Evolutionary conservation across 768 basidiomycete genomes (phyloP).

Genomic region (Russula virescens): DNA sequence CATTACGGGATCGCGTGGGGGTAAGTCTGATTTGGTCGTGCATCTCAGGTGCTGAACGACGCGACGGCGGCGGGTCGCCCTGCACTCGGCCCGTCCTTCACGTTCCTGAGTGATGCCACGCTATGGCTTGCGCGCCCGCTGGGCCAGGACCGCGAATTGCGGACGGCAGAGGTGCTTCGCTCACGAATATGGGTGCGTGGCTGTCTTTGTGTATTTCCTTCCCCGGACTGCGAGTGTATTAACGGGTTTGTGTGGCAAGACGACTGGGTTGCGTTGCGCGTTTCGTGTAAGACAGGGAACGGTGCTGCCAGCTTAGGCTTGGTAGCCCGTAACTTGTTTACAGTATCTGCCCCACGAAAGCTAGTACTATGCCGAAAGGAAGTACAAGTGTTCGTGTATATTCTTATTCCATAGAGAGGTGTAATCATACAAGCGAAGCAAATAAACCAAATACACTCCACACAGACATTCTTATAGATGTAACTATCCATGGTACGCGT

Average conservation of each 20-base stretch:
- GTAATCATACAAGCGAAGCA: no score
- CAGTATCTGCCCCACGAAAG: no score
- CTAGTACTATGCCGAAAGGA: no score
- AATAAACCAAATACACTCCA: neutral
- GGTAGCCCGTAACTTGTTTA: no score
- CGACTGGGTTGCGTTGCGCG: neutral
- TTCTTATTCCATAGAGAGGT: no score
- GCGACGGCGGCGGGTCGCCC: slow-evolving; percentile 48
- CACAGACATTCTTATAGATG: slow-evolving; percentile 3
- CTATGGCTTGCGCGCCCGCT: slow-evolving; percentile 51
- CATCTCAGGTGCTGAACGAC: slow-evolving; percentile 43
- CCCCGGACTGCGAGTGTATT: neutral
- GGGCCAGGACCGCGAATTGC: slow-evolving; percentile 21
- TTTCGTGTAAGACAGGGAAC: slow-evolving; percentile 14
- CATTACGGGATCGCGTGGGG: neutral
- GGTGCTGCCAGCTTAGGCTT: neutral
- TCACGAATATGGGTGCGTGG: slow-evolving; percentile 29
- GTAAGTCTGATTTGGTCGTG: neutral
- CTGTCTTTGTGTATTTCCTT: neutral
- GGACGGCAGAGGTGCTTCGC: slow-evolving; percentile 29
- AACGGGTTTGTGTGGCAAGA: neutral
- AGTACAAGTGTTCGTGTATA: no score
- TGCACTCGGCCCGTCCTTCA: slow-evolving; percentile 70
- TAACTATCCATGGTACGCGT: neutral
- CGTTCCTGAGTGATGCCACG: slow-evolving; percentile 64